Conservation (phyloP, 2,329 filamentous ascomycete species). For the Escovopsis sp. region DNA sequence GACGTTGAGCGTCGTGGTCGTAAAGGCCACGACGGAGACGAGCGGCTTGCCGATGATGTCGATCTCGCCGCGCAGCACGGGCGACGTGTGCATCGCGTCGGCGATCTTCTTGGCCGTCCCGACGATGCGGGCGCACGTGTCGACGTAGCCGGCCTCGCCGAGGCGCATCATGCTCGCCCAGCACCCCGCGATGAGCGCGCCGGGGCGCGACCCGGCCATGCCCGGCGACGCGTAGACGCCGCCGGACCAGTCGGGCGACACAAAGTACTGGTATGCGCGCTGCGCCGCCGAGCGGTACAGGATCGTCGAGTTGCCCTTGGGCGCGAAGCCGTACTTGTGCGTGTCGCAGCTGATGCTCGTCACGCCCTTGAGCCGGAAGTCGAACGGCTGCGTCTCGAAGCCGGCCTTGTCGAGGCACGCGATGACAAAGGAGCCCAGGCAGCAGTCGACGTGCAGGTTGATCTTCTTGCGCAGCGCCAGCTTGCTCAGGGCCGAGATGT, state of each 20-base stretch:
- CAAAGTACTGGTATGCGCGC: constrained; percentile 88
- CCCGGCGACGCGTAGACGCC: constrained; percentile 91
- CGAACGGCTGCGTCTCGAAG: constrained; percentile 76
- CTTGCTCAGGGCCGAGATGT: constrained; percentile 72
- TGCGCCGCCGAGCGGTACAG: constrained; percentile 72
- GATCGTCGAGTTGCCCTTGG: constrained; percentile 89
- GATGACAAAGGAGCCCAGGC: constrained; percentile 86
- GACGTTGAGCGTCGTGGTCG: constrained; percentile 68
- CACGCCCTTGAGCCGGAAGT: constrained; percentile 87
- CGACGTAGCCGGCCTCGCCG: constrained; percentile 77
- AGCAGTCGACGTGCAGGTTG: constrained; percentile 94
- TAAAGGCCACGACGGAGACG: constrained; percentile 83
- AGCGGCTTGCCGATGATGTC: constrained; percentile 71
- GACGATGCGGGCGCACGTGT: constrained; percentile 77
- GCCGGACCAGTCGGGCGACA: constrained; percentile 86
- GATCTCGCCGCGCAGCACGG: constrained; percentile 56
- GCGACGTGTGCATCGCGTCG: constrained; percentile 54
- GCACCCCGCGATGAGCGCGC: constrained; percentile 87
- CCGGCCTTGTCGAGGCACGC: constrained; percentile 88
- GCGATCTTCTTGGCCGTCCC: constrained; percentile 73
- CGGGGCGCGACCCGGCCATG: constrained; percentile 81
- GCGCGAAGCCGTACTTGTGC: constrained; percentile 97
- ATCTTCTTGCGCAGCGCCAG: constrained; percentile 67
- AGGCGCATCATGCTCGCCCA: constrained; percentile 86
- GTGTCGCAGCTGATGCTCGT: constrained; percentile 95